Evolutionary conservation across 495 filamentous ascomycete species (phyloP).

Genomic region (Monascus purpureus): DNA sequence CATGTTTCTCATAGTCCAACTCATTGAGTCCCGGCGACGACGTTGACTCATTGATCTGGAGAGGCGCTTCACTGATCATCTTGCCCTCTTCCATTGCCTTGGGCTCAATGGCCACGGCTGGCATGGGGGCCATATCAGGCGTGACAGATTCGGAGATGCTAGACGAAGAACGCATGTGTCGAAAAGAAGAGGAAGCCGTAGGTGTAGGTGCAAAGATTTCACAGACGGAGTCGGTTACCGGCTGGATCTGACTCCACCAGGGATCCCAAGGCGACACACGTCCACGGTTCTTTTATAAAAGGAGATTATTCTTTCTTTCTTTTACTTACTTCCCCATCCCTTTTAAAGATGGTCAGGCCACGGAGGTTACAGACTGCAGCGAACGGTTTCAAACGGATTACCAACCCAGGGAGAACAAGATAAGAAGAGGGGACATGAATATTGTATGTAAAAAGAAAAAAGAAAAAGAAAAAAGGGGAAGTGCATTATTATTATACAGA

Average conservation of each 20-base stretch:
- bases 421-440: conserved; percentile 6
- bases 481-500: neutral
- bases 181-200: conserved; percentile 10
- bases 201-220: too few relatives aligned
- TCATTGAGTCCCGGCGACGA: conserved; percentile 11
- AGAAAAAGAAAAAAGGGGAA: conserved; percentile 2
- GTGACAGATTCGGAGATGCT: too few relatives aligned
- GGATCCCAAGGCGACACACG: too few relatives aligned
- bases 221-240: too few relatives aligned
- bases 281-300: too few relatives aligned
- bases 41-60: conserved; percentile 10
- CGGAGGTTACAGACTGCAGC: too few relatives aligned
- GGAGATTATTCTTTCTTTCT: too few relatives aligned
- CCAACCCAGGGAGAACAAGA: conserved; percentile 5
- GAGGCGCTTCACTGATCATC: conserved; percentile 16
- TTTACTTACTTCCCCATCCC: too few relatives aligned
- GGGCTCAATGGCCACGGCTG: conserved; percentile 7
- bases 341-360: too few relatives aligned
- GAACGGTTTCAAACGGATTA: too few relatives aligned
- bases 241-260: too few relatives aligned
- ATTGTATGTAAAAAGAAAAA: conserved; percentile 17
- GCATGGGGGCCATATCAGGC: conserved; percentile 12
- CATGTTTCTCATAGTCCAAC: conserved; percentile 30
- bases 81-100: conserved; percentile 17
- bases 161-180: too few relatives aligned